These are phyloP conservation scores for Leptodontidium sp. DNA, from an alignment of 2,329 filamentous ascomycete species.

Conservation along the genomic window DNA sequence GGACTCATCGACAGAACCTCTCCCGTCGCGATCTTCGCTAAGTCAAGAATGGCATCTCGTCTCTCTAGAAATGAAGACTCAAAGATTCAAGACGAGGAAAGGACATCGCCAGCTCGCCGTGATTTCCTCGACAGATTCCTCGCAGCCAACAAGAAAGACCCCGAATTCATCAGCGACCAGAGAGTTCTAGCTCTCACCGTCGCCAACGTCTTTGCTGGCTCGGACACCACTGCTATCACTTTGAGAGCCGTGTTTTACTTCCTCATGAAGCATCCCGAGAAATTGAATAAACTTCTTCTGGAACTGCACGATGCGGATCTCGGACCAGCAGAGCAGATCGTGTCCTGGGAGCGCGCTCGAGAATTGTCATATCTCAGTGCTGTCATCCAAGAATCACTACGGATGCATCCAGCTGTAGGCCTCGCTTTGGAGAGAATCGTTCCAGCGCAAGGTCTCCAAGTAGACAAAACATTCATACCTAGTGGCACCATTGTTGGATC, in stretches of 20 bases:
- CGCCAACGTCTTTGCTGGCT: slow-evolving; percentile 77
- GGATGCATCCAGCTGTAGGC: slow-evolving; percentile 77
- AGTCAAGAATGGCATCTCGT: slow-evolving; percentile 71
- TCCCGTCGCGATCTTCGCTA: slow-evolving; percentile 75
- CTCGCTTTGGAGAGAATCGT: slow-evolving; percentile 78
- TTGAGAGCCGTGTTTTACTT: slow-evolving; percentile 77
- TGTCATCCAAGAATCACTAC: slow-evolving; percentile 79
- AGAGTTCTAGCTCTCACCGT: slow-evolving; percentile 75
- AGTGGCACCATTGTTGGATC: slow-evolving; percentile 78
- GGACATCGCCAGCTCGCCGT: slow-evolving; percentile 45
- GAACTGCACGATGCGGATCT: slow-evolving; percentile 5
- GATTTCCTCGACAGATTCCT: slow-evolving; percentile 78
- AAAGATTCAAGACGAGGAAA: neutral
- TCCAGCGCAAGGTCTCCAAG: slow-evolving; percentile 68
- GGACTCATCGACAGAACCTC: slow-evolving; percentile 74
- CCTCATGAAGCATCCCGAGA: slow-evolving; percentile 69
- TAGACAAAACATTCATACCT: slow-evolving; percentile 67
- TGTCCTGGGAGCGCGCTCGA: slow-evolving; percentile 74
- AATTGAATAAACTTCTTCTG: neutral
- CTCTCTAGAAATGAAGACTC: slow-evolving; percentile 49
- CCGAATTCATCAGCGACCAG: slow-evolving; percentile 74
- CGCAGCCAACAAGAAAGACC: slow-evolving; percentile 67
- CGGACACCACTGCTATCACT: slow-evolving; percentile 81
- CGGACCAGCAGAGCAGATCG: slow-evolving; percentile 47
- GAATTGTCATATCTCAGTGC: slow-evolving; percentile 79